Percentiles rank a stretch among this genome's conserved stretches.
These are phyloP conservation scores for Ploettnerulaceae sp. DNA, from an alignment of 2,329 filamentous ascomycete genomes.

Conservation along the genomic window DNA sequence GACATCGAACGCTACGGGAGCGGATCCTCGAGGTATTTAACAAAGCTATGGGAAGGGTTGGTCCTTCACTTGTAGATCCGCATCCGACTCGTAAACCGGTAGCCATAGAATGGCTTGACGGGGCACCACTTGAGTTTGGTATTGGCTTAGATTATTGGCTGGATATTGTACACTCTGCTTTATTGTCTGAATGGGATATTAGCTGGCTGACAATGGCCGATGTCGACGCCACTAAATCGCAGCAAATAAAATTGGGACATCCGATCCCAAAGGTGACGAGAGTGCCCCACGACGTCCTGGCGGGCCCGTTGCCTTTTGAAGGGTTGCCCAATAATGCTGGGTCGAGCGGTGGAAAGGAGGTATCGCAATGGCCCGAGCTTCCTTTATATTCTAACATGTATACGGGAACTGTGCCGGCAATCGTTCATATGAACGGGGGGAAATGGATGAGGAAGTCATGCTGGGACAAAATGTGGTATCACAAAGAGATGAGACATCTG, in stretches of 20 bases:
- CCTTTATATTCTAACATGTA: not conserved
- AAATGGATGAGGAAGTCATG: not conserved
- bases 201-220: not conserved
- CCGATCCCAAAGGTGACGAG: not conserved
- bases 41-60: not conserved
- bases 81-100: not conserved
- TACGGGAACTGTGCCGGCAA: not conserved
- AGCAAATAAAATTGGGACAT: not conserved
- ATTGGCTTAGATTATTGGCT: not conserved
- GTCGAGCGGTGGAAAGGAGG: not conserved
- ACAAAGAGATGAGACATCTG: not conserved
- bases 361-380: not conserved
- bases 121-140: not conserved
- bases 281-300: not conserved
- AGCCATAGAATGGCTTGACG: not conserved
- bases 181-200: not conserved
- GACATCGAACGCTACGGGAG: not conserved
- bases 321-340: not conserved
- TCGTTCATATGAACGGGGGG: not conserved
- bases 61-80: not conserved
- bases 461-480: constrained; percentile 2
- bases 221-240: not conserved
- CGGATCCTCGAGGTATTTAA: not conserved
- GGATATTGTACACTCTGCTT: not conserved
- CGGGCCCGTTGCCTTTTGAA: not conserved